A percentile compares a stretch with the other conserved stretches of the same genome.
These are phyloP conservation scores for Leishmania arabica DNA, from an alignment of 208 protist species.

Conservation along the genomic window DNA sequence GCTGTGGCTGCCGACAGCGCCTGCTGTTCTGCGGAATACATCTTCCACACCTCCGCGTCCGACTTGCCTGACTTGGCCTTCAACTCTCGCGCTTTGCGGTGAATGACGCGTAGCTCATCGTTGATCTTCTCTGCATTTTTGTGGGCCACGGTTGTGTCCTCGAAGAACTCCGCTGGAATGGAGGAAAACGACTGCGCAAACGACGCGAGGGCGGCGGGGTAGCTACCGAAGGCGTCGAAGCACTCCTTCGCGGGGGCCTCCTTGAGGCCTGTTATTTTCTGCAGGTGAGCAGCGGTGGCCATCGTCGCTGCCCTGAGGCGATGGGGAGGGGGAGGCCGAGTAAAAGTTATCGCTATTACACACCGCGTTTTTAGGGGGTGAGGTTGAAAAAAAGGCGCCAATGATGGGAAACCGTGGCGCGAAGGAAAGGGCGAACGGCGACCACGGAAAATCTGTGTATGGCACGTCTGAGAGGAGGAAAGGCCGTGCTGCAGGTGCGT, in stretches of 20 bases:
- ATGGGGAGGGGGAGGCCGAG: background rate
- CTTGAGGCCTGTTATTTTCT: slow-evolving; percentile 69
- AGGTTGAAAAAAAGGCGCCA: background rate
- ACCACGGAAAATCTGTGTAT: background rate
- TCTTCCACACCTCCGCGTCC: slow-evolving; percentile 61
- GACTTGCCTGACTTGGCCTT: slow-evolving; percentile 40
- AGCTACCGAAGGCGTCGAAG: slow-evolving; percentile 65
- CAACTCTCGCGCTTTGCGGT: slow-evolving; percentile 59
- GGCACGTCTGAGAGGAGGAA: background rate
- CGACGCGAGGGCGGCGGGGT: slow-evolving; percentile 66
- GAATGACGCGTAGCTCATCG: slow-evolving; percentile 60
- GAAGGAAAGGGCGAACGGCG: background rate
- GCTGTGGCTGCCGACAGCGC: slow-evolving; percentile 3
- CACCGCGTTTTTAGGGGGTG: background rate
- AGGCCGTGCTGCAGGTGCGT: background rate
- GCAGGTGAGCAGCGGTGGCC: slow-evolving; percentile 47
- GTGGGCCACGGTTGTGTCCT: slow-evolving; percentile 30
- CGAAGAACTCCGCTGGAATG: slow-evolving; percentile 65
- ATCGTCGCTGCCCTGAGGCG: background rate
- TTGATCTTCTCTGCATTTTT: slow-evolving; percentile 71
- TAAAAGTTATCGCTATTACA: background rate
- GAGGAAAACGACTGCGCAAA: slow-evolving; percentile 72
- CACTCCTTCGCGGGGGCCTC: slow-evolving; percentile 50
- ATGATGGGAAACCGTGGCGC: background rate
- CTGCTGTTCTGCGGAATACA: slow-evolving; percentile 22